These are phyloP conservation scores for Thermoascus crustaceus DNA, from an alignment of 2,329 filamentous ascomycete genomes.

Conservation along the genomic window DNA sequence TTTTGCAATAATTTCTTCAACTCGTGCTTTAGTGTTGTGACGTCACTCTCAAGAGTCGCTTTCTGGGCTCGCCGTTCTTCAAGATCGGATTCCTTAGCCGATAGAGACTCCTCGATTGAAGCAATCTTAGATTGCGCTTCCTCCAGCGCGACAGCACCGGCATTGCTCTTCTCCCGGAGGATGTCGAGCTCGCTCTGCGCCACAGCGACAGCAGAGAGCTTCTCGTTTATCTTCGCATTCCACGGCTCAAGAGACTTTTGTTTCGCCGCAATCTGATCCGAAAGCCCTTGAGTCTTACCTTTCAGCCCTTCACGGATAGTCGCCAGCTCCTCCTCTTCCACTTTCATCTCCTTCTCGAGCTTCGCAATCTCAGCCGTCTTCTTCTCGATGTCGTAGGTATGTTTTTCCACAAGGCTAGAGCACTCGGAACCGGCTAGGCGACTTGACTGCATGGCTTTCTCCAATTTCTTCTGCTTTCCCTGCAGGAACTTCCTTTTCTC, in stretches of 20 bases:
- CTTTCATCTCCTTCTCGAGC: constrained; percentile 67
- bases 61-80: constrained; percentile 68
- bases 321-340: constrained; percentile 73
- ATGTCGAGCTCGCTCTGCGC: constrained; percentile 93
- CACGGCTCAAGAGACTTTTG: constrained; percentile 94
- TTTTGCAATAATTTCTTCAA: constrained; percentile 63
- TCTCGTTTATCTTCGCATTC: constrained; percentile 95
- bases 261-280: constrained; percentile 82
- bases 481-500: constrained; percentile 93
- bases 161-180: constrained; percentile 78
- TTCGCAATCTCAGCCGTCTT: constrained; percentile 64
- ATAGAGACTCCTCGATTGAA: constrained; percentile 61
- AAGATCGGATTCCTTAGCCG: constrained; percentile 64
- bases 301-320: constrained; percentile 81
- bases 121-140: constrained; percentile 75
- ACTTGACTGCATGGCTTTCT: constrained; percentile 74
- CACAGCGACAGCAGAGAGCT: constrained; percentile 86
- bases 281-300: constrained; percentile 91
- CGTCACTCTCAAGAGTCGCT: constrained; percentile 64
- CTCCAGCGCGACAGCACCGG: constrained; percentile 73
- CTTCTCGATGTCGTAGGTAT: constrained; percentile 67
- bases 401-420: constrained; percentile 68
- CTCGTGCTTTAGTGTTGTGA: constrained; percentile 61
- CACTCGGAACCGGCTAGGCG: constrained; percentile 68
- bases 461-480: constrained; percentile 88